These are phyloP conservation scores for Carallia brachiata DNA, from an alignment of 345 rosid species.

Conservation along the genomic window DNA sequence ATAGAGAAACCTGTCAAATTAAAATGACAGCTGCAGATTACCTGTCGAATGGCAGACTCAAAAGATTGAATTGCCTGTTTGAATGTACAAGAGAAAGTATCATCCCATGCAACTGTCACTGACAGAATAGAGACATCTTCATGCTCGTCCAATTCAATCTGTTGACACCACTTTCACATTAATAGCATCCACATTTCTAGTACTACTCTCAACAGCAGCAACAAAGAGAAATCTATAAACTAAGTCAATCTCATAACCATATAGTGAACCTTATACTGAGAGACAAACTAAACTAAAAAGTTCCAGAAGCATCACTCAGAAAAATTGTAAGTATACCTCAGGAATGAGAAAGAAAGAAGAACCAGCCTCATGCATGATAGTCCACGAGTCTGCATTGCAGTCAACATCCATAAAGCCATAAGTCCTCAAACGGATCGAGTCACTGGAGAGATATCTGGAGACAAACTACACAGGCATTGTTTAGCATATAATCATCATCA, in stretches of 20 bases:
- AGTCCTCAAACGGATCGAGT: slow-evolving; percentile 47
- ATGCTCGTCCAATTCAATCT: slow-evolving; percentile 80
- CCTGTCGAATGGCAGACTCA: slow-evolving; percentile 64
- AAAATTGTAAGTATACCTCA: slow-evolving; percentile 49
- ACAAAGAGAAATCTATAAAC: slow-evolving; percentile 4
- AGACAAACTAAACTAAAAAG: not conserved
- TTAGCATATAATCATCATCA: slow-evolving; percentile 29
- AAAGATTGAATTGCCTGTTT: slow-evolving; percentile 57
- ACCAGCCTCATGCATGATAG: slow-evolving; percentile 56
- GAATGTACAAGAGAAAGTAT: slow-evolving; percentile 44
- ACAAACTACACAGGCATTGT: slow-evolving; percentile 25
- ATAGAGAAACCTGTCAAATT: not conserved
- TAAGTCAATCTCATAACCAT: not conserved
- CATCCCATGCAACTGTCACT: slow-evolving; percentile 75
- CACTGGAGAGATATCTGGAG: slow-evolving; percentile 80
- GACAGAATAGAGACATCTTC: slow-evolving; percentile 62
- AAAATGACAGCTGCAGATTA: slow-evolving; percentile 21
- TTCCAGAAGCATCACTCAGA: slow-evolving; percentile 4
- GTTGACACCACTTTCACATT: slow-evolving; percentile 26
- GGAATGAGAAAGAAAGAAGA: slow-evolving; percentile 74
- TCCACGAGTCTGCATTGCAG: slow-evolving; percentile 38
- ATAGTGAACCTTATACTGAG: not conserved
- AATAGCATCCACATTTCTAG: slow-evolving; percentile 6
- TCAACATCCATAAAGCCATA: slow-evolving; percentile 75
- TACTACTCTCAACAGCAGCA: slow-evolving; percentile 4